Evolutionary conservation across 2,329 filamentous ascomycete genomes (phyloP).

Genomic region (Xylaria sp.): DNA sequence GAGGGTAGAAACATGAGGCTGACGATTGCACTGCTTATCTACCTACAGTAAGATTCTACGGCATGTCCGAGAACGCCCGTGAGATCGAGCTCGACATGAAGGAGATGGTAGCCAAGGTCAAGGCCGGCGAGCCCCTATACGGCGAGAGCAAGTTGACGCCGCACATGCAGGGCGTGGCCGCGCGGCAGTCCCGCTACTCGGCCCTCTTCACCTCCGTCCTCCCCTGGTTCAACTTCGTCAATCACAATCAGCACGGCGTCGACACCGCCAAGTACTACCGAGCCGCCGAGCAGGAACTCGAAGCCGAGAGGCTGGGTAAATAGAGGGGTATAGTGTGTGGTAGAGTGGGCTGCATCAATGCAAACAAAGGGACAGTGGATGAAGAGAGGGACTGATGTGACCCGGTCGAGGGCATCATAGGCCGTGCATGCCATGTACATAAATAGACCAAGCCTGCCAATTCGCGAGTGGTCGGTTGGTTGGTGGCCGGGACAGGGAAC

Average conservation of each 20-base stretch:
- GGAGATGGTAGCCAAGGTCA: slow-evolving; percentile 98
- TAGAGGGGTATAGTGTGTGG: slow-evolving; percentile 16
- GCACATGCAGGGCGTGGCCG: slow-evolving; percentile 93
- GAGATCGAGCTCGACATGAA: slow-evolving; percentile 97
- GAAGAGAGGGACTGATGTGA: neutral
- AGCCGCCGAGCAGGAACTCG: slow-evolving; percentile 92
- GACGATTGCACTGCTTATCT: neutral
- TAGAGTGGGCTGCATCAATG: neutral
- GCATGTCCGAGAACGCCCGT: slow-evolving; percentile 89
- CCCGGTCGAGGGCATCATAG: neutral
- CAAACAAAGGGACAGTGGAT: neutral
- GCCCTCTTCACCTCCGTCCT: slow-evolving; percentile 85
- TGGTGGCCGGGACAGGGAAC: slow-evolving; percentile 9
- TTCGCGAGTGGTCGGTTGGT: neutral
- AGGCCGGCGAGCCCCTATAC: slow-evolving; percentile 89
- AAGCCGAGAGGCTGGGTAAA: slow-evolving; percentile 71
- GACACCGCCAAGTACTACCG: slow-evolving; percentile 99
- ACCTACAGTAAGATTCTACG: slow-evolving; percentile 89
- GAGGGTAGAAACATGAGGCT: neutral
- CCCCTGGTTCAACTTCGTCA: slow-evolving; percentile 99
- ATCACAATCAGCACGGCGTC: slow-evolving; percentile 94
- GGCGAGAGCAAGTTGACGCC: slow-evolving; percentile 81
- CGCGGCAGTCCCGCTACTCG: slow-evolving; percentile 91
- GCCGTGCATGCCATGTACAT: slow-evolving; percentile 33
- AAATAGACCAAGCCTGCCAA: slow-evolving; percentile 22